phyloP scores from a whole-genome alignment of 2,329 filamentous ascomycete genomes.

The Botrytis aclada region DNA sequence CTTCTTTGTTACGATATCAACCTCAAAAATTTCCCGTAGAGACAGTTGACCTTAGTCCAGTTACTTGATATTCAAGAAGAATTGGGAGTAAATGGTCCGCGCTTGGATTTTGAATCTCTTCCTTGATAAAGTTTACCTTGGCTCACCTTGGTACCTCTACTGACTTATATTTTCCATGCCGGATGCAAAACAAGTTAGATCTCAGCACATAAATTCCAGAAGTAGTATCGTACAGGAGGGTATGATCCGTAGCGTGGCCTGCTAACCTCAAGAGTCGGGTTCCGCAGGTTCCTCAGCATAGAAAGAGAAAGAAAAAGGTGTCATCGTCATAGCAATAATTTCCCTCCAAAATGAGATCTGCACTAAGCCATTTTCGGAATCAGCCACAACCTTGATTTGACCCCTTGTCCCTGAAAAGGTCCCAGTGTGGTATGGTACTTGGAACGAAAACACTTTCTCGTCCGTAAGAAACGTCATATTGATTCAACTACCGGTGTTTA shows the following conservation, averaged over 20 bases:
- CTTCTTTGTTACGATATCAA: not conserved
- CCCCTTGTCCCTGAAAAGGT: not conserved
- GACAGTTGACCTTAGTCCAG: not conserved
- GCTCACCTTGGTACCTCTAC: not conserved
- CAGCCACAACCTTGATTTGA: slow-evolving; percentile 11
- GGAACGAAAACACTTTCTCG: not conserved
- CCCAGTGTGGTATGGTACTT: not conserved
- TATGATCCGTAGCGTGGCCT: not conserved
- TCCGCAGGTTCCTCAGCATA: not conserved
- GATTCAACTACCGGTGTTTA: not conserved
- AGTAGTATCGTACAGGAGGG: not conserved
- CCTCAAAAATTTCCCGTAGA: not conserved
- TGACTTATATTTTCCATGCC: not conserved
- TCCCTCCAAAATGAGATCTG: not conserved
- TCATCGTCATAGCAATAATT: not conserved
- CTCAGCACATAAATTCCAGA: not conserved
- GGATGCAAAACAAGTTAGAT: not conserved
- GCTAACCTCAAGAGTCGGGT: not conserved
- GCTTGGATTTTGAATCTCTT: not conserved
- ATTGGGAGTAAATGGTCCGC: slow-evolving; percentile 8
- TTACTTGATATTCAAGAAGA: not conserved
- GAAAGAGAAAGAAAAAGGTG: not conserved
- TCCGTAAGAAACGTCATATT: not conserved
- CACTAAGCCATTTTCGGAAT: not conserved
- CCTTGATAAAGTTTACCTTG: not conserved